Conservation (phyloP, 2,329 filamentous ascomycete species). For the Phaeosphaeriaceae sp. region DNA sequence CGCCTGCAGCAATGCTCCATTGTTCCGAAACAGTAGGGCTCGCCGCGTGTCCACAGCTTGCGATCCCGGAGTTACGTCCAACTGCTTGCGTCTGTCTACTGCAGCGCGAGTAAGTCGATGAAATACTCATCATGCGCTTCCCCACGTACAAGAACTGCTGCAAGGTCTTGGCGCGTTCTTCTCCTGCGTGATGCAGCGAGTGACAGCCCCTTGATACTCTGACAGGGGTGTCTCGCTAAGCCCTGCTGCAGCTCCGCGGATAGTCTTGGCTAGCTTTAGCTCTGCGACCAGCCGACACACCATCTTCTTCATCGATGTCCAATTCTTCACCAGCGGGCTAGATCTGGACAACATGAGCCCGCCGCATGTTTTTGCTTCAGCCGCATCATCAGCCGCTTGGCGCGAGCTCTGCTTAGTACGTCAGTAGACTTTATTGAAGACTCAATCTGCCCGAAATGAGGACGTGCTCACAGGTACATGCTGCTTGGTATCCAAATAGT, state of each 20-base stretch:
- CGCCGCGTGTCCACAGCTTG: not conserved
- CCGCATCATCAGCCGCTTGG: not conserved
- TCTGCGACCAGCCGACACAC: slow-evolving; percentile 14
- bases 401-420: not conserved
- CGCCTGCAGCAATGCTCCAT: not conserved
- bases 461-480: not conserved
- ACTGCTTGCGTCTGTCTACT: slow-evolving; percentile 4
- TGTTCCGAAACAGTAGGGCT: not conserved
- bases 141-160: slow-evolving; percentile 33
- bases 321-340: slow-evolving; percentile 7
- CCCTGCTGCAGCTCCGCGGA: not conserved
- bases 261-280: slow-evolving; percentile 24
- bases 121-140: slow-evolving; percentile 30
- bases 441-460: not conserved
- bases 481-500: not conserved
- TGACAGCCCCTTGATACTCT: slow-evolving; percentile 19
- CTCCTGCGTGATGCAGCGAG: slow-evolving; percentile 39
- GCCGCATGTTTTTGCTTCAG: not conserved
- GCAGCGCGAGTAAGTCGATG: slow-evolving; percentile 28
- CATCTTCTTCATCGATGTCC: slow-evolving; percentile 7
- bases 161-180: slow-evolving; percentile 29
- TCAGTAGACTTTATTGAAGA: not conserved
- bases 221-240: slow-evolving; percentile 34
- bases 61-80: not conserved
- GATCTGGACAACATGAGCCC: not conserved